phyloP scores from a whole-genome alignment of 2,329 filamentous ascomycete species.

The Shiraia bambusicola region DNA sequence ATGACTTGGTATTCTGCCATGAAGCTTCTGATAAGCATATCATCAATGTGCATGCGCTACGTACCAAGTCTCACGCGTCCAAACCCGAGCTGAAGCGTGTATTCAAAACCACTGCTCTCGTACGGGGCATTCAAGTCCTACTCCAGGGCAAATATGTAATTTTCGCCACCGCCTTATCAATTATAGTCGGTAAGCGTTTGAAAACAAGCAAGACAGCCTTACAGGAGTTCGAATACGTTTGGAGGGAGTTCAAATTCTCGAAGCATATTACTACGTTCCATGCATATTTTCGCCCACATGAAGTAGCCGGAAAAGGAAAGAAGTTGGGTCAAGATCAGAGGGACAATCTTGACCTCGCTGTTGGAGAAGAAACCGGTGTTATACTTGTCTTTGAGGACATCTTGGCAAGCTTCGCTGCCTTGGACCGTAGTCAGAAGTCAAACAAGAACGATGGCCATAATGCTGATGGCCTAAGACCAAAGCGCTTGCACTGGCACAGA shows the following conservation, averaged over 20 bases:
- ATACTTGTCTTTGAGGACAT: constrained; percentile 83
- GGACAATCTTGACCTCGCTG: constrained; percentile 67
- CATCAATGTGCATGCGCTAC: constrained; percentile 39
- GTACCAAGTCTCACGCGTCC: constrained; percentile 28
- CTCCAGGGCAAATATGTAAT: constrained; percentile 61
- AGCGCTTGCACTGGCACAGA: constrained; percentile 88
- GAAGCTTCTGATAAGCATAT: constrained; percentile 44
- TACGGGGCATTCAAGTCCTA: constrained; percentile 48
- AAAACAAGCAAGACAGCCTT: constrained; percentile 36
- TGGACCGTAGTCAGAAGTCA: constrained; percentile 44
- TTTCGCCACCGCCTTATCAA: constrained; percentile 53
- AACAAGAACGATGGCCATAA: constrained; percentile 21
- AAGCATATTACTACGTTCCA: constrained; percentile 57
- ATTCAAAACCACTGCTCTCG: constrained; percentile 40
- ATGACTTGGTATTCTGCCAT: constrained; percentile 45
- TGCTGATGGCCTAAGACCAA: constrained; percentile 52
- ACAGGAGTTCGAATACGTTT: constrained; percentile 50
- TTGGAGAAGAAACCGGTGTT: constrained; percentile 74
- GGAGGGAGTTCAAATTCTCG: constrained; percentile 57
- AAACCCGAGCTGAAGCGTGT: constrained; percentile 39
- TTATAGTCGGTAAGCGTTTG: constrained; percentile 62
- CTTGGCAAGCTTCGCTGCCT: constrained; percentile 55
- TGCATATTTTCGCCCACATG: constrained; percentile 54
- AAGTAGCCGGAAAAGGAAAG: constrained; percentile 45
- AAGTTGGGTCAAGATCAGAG: constrained; percentile 34